These are phyloP conservation scores for Podaxis rugospora DNA, from an alignment of 768 basidiomycete genomes.

Conservation along the genomic window DNA sequence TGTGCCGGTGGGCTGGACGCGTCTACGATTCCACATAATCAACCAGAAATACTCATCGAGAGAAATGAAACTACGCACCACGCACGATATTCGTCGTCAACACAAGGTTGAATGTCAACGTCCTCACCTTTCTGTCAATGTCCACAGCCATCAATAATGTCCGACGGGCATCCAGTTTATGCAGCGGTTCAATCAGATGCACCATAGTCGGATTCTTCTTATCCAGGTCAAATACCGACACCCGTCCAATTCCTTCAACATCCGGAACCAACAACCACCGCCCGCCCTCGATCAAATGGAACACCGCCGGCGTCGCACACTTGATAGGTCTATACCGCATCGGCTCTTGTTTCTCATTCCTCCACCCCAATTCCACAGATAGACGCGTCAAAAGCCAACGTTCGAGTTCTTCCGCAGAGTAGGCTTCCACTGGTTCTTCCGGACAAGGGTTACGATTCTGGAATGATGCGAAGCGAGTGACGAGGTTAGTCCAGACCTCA, in stretches of 20 bases:
- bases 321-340: slow-evolving; percentile 8
- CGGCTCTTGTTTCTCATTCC: slow-evolving; percentile 10
- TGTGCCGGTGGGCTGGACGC: neutral
- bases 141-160: slow-evolving; percentile 11
- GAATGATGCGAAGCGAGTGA: slow-evolving; percentile 5
- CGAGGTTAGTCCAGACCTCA: slow-evolving; percentile 4
- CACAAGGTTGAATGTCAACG: slow-evolving; percentile 5
- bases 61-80: neutral
- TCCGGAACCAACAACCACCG: slow-evolving; percentile 10
- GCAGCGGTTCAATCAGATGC: slow-evolving; percentile 7
- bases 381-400: slow-evolving; percentile 8
- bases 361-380: slow-evolving; percentile 10
- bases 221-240: slow-evolving; percentile 10
- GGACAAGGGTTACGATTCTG: slow-evolving; percentile 3
- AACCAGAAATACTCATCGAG: neutral
- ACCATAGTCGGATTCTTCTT: neutral
- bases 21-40: neutral
- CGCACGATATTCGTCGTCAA: slow-evolving; percentile 8
- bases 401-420: slow-evolving; percentile 6
- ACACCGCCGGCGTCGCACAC: slow-evolving; percentile 2
- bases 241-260: slow-evolving; percentile 7
- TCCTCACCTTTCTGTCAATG: neutral
- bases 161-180: slow-evolving; percentile 8
- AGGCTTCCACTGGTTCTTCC: slow-evolving; percentile 10
- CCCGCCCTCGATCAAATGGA: slow-evolving; percentile 10